phyloP scores from a whole-genome alignment of 2,329 filamentous ascomycete species.

The Colletotrichum cordylinicola region DNA sequence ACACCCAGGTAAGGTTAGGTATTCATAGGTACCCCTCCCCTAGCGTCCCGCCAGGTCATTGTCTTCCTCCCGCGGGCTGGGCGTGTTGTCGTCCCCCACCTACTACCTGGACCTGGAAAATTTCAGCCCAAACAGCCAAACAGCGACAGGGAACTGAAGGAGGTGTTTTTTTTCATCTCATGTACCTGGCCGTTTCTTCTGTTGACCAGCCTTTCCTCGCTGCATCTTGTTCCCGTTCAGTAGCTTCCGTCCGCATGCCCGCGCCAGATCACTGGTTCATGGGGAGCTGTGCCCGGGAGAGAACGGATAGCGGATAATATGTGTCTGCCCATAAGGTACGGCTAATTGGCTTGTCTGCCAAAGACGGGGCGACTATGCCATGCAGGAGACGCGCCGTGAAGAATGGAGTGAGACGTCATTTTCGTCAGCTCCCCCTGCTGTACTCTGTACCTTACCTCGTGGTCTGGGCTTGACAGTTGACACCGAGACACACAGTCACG shows the following conservation, averaged over 20 bases:
- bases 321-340: neutral
- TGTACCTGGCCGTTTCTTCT: neutral
- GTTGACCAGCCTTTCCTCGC: neutral
- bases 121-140: conserved; percentile 18
- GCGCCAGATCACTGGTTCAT: neutral
- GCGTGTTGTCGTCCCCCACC: neutral
- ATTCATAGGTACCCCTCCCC: neutral
- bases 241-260: neutral
- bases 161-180: neutral
- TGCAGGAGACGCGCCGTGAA: neutral
- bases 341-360: neutral
- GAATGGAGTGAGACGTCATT: neutral
- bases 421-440: neutral
- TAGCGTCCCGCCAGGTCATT: neutral
- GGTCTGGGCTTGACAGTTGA: neutral
- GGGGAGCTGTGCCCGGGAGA: neutral
- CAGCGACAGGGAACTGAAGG: neutral
- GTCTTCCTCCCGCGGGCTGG: neutral
- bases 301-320: neutral
- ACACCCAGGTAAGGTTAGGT: neutral
- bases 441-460: neutral
- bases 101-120: neutral
- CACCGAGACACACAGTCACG: neutral
- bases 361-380: neutral
- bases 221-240: neutral